Evolutionary conservation across 2,329 filamentous ascomycete species (phyloP), one percentile per base, ranked within the genome.

Genomic region (Trichophyton benhamiae): DNA sequence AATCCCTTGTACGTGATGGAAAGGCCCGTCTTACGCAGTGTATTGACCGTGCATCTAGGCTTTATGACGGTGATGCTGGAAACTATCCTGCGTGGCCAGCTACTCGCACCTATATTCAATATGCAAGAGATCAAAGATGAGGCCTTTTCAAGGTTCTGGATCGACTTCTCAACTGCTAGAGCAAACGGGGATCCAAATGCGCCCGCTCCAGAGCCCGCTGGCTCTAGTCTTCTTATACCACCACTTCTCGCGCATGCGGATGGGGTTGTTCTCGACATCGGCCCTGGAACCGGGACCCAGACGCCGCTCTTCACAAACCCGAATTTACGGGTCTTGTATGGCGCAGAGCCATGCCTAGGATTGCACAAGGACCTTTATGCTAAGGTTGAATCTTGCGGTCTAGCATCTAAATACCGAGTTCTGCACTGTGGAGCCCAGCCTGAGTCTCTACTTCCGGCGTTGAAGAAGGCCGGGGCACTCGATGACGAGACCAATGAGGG

Each of bases 221-320:
- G 68, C 48, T 76, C 75, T 11, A 67, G 71, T 5, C 70, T 71
- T 11, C 69, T 78, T 15, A 72, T 79, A 60, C 74, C 77, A 0
- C 68, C 72, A 0, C 67, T 79, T 5, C 69, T 79, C 20, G 67
- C 72, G 20, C 68, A 70, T 25, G 74, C 77, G 1, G 66, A 67
- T 1, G 78, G 79, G 2, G 64, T 72, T 2, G 76, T 80, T 17
- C 72, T 81, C 3, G 78, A 80, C 64, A 71, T 80, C 33, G 78
- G 78, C 4, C 81, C 82, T 0, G 82, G 82, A 3, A 78, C 74
- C 33, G 82, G 82, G 36, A 74, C 77, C 13, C 77, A 82, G 60
- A 72, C 82, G 57, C 70, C 71, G 0, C 73, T 75, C 53, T 80
- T 83, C 63, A 69, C 72, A 6, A 68, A 74, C 60, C 70, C 71